Percentiles rank a stretch among this genome's conserved stretches.
Evolutionary conservation across 2,329 filamentous ascomycete genomes (phyloP).

Genomic region (Trichoderma hamatum): DNA sequence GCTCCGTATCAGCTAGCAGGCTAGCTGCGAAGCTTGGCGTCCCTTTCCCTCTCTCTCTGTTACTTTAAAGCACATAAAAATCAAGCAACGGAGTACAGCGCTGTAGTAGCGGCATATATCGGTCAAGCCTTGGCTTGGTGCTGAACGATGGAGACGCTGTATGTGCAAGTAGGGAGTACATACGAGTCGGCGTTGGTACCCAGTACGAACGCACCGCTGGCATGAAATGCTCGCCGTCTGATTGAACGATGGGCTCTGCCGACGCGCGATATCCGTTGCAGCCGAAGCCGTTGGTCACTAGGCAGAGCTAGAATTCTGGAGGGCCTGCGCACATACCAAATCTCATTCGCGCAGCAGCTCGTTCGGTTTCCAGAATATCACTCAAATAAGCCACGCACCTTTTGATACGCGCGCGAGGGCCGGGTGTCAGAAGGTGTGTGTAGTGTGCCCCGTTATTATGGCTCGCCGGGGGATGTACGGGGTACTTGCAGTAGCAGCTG

Average conservation of each 20-base stretch:
- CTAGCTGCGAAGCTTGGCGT: neutral
- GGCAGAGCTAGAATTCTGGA: conserved; percentile 9
- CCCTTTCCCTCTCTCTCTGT: neutral
- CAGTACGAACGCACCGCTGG: neutral
- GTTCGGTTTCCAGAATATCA: conserved; percentile 24
- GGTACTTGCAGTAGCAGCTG: conserved; percentile 9
- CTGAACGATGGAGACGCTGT: neutral
- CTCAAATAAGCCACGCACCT: conserved; percentile 21
- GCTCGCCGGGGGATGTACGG: conserved; percentile 6
- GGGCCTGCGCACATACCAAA: conserved; percentile 11
- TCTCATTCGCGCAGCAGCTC: conserved; percentile 5
- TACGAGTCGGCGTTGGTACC: neutral
- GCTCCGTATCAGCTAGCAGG: conserved; percentile 1
- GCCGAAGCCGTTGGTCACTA: conserved; percentile 18
- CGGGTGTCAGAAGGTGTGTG: conserved; percentile 9
- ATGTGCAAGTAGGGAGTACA: neutral
- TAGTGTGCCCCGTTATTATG: conserved; percentile 14
- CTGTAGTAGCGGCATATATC: conserved; percentile 15
- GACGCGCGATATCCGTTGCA: conserved; percentile 24
- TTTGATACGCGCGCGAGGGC: conserved; percentile 12
- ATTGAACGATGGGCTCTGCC: conserved; percentile 3
- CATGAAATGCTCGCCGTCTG: conserved; percentile 3
- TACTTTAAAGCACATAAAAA: neutral
- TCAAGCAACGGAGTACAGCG: too few relatives aligned
- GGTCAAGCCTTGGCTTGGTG: conserved; percentile 14